Conservation (phyloP, 177 flowering plant species). For the Tripterygium wilfordii region DNA sequence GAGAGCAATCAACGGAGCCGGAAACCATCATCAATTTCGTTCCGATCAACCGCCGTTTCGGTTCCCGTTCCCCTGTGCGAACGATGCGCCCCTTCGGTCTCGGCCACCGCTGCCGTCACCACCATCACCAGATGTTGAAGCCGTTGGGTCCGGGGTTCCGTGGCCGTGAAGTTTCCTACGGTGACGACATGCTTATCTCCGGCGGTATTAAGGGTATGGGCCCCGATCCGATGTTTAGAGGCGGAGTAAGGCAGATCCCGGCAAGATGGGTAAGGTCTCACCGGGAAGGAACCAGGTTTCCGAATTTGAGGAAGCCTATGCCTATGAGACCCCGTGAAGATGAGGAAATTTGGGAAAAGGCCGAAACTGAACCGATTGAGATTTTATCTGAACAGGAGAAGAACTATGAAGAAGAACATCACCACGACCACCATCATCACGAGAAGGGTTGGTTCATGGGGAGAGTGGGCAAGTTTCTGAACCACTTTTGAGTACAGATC, state of each 20-base stretch:
- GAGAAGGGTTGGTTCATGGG: constrained; percentile 18
- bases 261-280: constrained; percentile 15
- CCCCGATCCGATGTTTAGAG: neutral
- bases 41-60: constrained; percentile 34
- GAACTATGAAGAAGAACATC: neutral
- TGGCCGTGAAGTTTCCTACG: constrained; percentile 18
- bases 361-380: neutral
- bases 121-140: neutral
- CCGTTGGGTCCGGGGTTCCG: constrained; percentile 4
- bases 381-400: neutral
- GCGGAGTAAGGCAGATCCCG: constrained; percentile 12
- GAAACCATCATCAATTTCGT: constrained; percentile 28
- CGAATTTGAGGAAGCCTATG: no score
- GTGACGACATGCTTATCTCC: constrained; percentile 34
- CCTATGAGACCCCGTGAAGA: neutral
- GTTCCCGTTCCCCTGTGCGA: constrained; percentile 15
- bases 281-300: constrained; percentile 2
- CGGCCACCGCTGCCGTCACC: constrained; percentile 30
- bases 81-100: constrained; percentile 19
- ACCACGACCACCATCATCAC: neutral
- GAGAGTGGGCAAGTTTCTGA: constrained; percentile 31
- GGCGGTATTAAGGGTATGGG: neutral
- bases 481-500: constrained; percentile 4
- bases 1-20: constrained; percentile 8
- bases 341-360: neutral